phyloP scores from a whole-genome alignment of 2,329 filamentous ascomycete genomes.

The Stenocarpella maydis region DNA sequence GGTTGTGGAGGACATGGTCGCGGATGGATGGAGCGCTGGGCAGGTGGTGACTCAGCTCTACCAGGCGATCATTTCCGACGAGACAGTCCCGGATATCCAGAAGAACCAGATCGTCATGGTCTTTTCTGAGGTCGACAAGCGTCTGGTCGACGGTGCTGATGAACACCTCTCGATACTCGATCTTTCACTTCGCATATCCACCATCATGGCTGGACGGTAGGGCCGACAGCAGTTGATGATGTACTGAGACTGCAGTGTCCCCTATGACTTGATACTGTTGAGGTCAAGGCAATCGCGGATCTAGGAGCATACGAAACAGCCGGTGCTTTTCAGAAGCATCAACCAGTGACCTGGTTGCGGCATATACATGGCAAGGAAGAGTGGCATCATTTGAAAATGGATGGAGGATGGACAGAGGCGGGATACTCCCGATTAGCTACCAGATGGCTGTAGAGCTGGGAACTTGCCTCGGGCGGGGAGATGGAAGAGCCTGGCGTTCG shows the following conservation, averaged over 20 bases:
- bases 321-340: background rate
- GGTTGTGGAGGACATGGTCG: constrained; percentile 88
- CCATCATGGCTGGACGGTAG: constrained; percentile 65
- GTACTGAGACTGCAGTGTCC: background rate
- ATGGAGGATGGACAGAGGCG: background rate
- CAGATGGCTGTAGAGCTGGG: background rate
- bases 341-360: background rate
- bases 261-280: background rate
- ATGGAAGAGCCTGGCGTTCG: constrained; percentile 39
- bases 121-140: constrained; percentile 95
- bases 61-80: constrained; percentile 82
- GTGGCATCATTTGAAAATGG: background rate
- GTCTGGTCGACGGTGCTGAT: constrained; percentile 91
- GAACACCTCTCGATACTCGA: constrained; percentile 94
- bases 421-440: background rate
- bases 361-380: background rate
- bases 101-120: constrained; percentile 90
- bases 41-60: constrained; percentile 85
- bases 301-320: background rate
- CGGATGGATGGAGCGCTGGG: constrained; percentile 94
- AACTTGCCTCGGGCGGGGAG: background rate
- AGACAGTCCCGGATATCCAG: constrained; percentile 81
- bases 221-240: background rate
- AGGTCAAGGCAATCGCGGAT: background rate
- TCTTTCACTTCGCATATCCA: constrained; percentile 80